Base-by-base conservation (phyloP, 75 land plant genomes). In the Sequoia sempervirens region DNA sequence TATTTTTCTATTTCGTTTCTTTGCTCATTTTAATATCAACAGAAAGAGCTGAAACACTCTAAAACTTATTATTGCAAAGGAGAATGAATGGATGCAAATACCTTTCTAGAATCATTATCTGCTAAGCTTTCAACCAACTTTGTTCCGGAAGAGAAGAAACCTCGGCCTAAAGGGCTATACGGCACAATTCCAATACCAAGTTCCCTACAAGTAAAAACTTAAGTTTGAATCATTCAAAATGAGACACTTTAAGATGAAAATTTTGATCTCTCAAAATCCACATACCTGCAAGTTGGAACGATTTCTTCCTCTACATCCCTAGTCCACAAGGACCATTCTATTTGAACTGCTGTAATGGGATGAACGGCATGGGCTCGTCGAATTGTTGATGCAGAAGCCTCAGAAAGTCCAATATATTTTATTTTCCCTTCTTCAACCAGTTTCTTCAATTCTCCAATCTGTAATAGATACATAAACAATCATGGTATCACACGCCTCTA, bases 401-500 rank as follows among this genome's bases (percentile, higher is more conserved):
- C 53, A 50, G 2, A 50, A 50, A 50, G 53, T 50, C 14, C 15
- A 58, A 94, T 73, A 47, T 92, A 94, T 81, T 91, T 92, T 2
- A 94, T 87, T 82, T 94, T 94, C 34, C 93, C 95, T 68, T 94
- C 94, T 83, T 92, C 87, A 68, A 92, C 93, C 40, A 92, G 80
- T 85, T 94, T 92, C 89, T 94, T 94, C 66, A 94, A 81, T 81
- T 94, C 94, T 26, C 89, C 91, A 86, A 94, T 87, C 94, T 94
- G 74, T n/a, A 46, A 82, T 4, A 32, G 0, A 37, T 2, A 34
- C 37, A 32, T 4, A 20, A 26, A 1, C 17, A 54, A 54, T 54
- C 58, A 54, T 54, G 15, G 53, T 50, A 50, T 50, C 53, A 50
- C 14, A 50, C 53, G 11, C 15, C 53, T 50, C 14, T 11, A 50